These are phyloP conservation scores for Trichoderma breve DNA, from an alignment of 2,329 filamentous ascomycete genomes.

Conservation along the genomic window DNA sequence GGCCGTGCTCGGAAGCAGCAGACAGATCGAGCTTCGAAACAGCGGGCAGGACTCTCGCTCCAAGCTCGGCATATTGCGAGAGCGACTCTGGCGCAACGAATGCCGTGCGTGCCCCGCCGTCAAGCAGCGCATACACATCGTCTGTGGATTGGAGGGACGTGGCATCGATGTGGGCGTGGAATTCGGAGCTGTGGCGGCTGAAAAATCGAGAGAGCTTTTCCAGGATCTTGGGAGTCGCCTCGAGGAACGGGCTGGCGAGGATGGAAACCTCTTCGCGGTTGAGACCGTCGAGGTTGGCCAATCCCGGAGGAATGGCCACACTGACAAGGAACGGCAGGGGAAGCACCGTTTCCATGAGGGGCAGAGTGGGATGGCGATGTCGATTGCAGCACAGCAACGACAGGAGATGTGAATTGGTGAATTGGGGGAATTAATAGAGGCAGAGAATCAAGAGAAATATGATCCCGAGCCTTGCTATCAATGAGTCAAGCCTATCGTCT, in stretches of 20 bases:
- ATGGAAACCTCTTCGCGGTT: slow-evolving; percentile 56
- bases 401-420: background rate
- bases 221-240: slow-evolving; percentile 49
- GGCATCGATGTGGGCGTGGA: slow-evolving; percentile 73
- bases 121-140: slow-evolving; percentile 76
- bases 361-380: slow-evolving; percentile 3
- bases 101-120: slow-evolving; percentile 79
- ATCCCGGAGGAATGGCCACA: slow-evolving; percentile 50
- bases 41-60: slow-evolving; percentile 54
- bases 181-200: slow-evolving; percentile 48
- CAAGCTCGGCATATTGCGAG: slow-evolving; percentile 54
- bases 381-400: background rate
- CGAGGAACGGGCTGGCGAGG: slow-evolving; percentile 58
- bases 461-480: background rate
- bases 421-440: background rate
- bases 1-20: slow-evolving; percentile 46
- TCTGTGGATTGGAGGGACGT: slow-evolving; percentile 65
- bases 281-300: slow-evolving; percentile 52
- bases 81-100: slow-evolving; percentile 75
- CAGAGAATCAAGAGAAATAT: background rate
- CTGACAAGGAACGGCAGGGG: slow-evolving; percentile 62
- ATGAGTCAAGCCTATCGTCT: slow-evolving; percentile 18
- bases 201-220: slow-evolving; percentile 49
- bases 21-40: slow-evolving; percentile 48
- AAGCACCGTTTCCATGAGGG: slow-evolving; percentile 61